These are phyloP conservation scores for Fusarium sterilihyphosum DNA, from an alignment of 2,329 filamentous ascomycete genomes.

Conservation along the genomic window DNA sequence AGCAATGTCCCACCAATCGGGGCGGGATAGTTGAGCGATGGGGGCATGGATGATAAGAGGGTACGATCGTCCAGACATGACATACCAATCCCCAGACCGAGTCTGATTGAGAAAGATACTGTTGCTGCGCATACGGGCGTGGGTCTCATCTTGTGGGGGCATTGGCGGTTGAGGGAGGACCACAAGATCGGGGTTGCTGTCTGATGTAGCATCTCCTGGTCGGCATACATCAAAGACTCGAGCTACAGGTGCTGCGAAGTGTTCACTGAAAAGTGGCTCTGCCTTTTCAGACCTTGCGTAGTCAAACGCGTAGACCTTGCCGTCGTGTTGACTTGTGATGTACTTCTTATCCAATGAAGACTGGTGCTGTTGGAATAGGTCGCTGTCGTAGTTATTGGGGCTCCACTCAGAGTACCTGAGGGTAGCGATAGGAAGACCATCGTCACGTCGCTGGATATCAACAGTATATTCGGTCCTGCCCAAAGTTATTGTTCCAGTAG, in stretches of 20 bases:
- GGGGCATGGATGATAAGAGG: conserved; percentile 81
- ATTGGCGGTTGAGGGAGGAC: conserved; percentile 86
- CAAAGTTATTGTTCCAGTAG: conserved; percentile 81
- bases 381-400: conserved; percentile 88
- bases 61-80: conserved; percentile 86
- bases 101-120: conserved; percentile 90
- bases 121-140: conserved; percentile 64
- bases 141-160: conserved; percentile 61
- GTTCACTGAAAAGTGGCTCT: conserved; percentile 71
- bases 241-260: conserved; percentile 80
- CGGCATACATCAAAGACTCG: conserved; percentile 89
- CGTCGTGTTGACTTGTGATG: conserved; percentile 87
- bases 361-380: conserved; percentile 85
- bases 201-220: conserved; percentile 69
- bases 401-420: conserved; percentile 95
- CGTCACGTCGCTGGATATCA: conserved; percentile 79
- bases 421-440: conserved; percentile 82
- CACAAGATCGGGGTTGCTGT: conserved; percentile 79
- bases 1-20: conserved; percentile 59
- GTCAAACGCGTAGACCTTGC: conserved; percentile 83
- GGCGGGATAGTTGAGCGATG: conserved; percentile 55
- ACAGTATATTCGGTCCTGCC: conserved; percentile 92
- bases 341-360: conserved; percentile 87
- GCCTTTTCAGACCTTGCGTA: conserved; percentile 64
- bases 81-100: conserved; percentile 89